Percentiles rank a stretch among this genome's conserved stretches.
These are phyloP conservation scores for Aspergillus nomiae DNA, from an alignment of 2,329 filamentous ascomycete species.

Conservation along the genomic window DNA sequence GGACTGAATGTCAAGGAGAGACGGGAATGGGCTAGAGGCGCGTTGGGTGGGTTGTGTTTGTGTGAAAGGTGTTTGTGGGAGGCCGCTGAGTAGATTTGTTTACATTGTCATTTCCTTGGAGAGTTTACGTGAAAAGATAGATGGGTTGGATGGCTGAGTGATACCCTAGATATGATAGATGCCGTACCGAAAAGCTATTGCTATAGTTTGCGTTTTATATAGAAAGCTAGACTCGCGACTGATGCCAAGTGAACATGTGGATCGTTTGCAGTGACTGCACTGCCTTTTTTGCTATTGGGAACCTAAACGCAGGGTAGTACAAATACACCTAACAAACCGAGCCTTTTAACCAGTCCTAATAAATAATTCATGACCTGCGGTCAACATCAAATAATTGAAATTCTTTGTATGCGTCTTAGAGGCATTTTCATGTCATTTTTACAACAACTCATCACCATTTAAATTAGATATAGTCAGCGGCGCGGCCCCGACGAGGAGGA, in stretches of 20 bases:
- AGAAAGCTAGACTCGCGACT: neutral
- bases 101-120: neutral
- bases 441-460: neutral
- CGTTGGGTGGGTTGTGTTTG: conserved; percentile 84
- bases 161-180: neutral
- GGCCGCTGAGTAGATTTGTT: conserved; percentile 33
- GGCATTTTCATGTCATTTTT: neutral
- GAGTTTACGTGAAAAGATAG: neutral
- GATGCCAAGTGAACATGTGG: neutral
- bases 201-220: neutral
- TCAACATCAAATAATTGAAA: neutral
- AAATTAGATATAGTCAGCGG: conserved; percentile 11
- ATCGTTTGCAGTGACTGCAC: neutral
- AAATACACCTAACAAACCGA: conserved; percentile 7
- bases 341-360: neutral
- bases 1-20: conserved; percentile 74
- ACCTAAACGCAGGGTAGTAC: conserved; percentile 4
- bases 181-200: neutral
- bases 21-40: conserved; percentile 85
- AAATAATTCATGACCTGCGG: neutral
- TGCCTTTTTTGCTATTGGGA: neutral
- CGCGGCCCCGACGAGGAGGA: conserved; percentile 21
- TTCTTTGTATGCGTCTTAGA: neutral
- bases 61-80: conserved; percentile 82
- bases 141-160: conserved; percentile 13